Conservation (phyloP, 2,329 filamentous ascomycete genomes). For the Xylariomycetidae sp. region DNA sequence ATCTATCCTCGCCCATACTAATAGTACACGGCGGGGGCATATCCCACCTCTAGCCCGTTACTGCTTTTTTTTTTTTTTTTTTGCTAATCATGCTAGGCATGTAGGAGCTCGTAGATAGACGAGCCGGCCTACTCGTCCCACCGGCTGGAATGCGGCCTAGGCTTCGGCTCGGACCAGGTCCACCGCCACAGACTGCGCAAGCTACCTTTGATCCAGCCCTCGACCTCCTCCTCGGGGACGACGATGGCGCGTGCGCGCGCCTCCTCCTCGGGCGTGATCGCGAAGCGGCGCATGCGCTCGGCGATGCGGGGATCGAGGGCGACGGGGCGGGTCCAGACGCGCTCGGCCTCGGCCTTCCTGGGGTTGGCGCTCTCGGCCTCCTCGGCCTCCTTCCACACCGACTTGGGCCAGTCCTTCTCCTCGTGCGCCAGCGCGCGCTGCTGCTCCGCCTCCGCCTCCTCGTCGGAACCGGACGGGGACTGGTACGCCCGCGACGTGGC, state of each 20-base stretch:
- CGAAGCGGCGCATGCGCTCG: slow-evolving; percentile 74
- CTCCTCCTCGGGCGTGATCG: slow-evolving; percentile 64
- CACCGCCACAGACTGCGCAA: slow-evolving; percentile 48
- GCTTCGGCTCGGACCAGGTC: slow-evolving; percentile 37
- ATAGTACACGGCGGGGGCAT: no score
- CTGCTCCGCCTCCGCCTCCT: slow-evolving; percentile 56
- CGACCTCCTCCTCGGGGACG: slow-evolving; percentile 61
- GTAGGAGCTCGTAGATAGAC: no score
- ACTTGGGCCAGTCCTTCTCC: slow-evolving; percentile 80
- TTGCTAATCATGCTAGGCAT: no score
- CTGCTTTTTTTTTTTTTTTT: no score
- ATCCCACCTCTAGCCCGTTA: no score
- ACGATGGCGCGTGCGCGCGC: slow-evolving; percentile 56
- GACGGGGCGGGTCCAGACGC: slow-evolving; percentile 69
- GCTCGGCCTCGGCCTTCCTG: slow-evolving; percentile 39
- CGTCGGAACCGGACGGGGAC: slow-evolving; percentile 29
- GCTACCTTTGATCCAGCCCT: slow-evolving; percentile 61
- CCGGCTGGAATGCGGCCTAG: slow-evolving; percentile 11
- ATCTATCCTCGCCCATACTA: no score
- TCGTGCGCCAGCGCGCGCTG: slow-evolving; percentile 60
- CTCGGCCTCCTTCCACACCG: slow-evolving; percentile 53
- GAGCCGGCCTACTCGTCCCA: not conserved
- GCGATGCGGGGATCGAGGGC: slow-evolving; percentile 71
- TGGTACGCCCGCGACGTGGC: slow-evolving; percentile 47
- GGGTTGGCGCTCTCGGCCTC: slow-evolving; percentile 27